Evolutionary conservation across 2,329 filamentous ascomycete species (phyloP).

Genomic region (Hirsutella thompsonii): DNA sequence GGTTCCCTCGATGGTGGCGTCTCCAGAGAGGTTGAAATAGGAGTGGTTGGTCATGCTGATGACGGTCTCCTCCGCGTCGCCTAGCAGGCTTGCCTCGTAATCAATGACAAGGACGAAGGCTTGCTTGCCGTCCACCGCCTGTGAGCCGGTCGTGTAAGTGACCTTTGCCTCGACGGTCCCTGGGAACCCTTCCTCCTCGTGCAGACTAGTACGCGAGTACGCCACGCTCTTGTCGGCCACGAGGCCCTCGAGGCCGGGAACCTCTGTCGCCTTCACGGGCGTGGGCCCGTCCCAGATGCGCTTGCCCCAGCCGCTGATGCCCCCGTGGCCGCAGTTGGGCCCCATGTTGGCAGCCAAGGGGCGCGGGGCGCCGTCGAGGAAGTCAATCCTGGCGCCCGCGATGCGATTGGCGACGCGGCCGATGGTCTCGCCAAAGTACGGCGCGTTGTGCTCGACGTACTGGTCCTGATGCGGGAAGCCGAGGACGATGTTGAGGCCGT

Average conservation of each 20-base stretch:
- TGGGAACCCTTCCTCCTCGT: constrained; percentile 84
- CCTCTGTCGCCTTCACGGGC: constrained; percentile 35
- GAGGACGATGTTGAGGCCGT: constrained; percentile 75
- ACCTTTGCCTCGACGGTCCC: constrained; percentile 69
- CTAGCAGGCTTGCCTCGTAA: constrained; percentile 75
- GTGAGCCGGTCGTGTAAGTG: constrained; percentile 64
- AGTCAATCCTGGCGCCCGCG: constrained; percentile 54
- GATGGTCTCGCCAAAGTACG: constrained; percentile 89
- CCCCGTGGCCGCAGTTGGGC: constrained; percentile 64
- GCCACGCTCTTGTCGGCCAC: constrained; percentile 53
- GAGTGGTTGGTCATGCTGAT: constrained; percentile 96
- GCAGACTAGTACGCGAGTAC: constrained; percentile 54
- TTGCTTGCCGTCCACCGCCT: constrained; percentile 46
- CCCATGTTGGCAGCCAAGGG: constrained; percentile 63
- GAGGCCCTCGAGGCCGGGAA: constrained; percentile 36
- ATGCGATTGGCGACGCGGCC: constrained; percentile 77
- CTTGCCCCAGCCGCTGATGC: constrained; percentile 68
- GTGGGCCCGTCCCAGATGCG: constrained; percentile 61
- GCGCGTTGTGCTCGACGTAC: constrained; percentile 62
- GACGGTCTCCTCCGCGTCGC: constrained; percentile 73
- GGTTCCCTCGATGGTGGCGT: constrained; percentile 39
- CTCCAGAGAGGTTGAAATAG: constrained; percentile 53
- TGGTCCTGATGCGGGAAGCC: constrained; percentile 64
- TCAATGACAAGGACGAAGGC: constrained; percentile 70
- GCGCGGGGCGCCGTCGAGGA: constrained; percentile 61